These are phyloP conservation scores for Ascochyta lentis DNA, from an alignment of 2,329 filamentous ascomycete genomes.

Conservation along the genomic window DNA sequence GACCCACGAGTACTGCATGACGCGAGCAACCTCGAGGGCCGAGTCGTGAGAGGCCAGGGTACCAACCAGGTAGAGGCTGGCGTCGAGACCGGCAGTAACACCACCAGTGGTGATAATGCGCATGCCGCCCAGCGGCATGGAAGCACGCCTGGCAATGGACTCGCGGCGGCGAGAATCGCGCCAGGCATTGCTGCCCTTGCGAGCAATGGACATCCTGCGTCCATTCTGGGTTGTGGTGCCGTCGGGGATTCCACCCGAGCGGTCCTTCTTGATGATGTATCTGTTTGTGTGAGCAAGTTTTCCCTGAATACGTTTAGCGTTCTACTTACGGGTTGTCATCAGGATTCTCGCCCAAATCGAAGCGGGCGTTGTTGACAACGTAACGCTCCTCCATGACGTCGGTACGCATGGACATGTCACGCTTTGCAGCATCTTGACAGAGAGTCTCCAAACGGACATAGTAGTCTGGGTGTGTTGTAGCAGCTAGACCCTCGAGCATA, in stretches of 20 bases:
- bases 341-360: conserved; percentile 77
- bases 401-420: conserved; percentile 76
- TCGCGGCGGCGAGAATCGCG: conserved; percentile 80
- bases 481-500: conserved; percentile 77
- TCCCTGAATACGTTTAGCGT: not conserved
- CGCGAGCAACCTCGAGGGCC: conserved; percentile 75
- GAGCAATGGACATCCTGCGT: conserved; percentile 55
- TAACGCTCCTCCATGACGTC: conserved; percentile 86
- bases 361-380: conserved; percentile 89
- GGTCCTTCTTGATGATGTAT: conserved; percentile 76
- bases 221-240: conserved; percentile 51
- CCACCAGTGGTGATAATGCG: conserved; percentile 82
- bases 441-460: conserved; percentile 82
- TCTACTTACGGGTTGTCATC: conserved; percentile 67
- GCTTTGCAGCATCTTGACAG: conserved; percentile 74
- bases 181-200: conserved; percentile 85
- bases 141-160: conserved; percentile 78
- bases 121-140: conserved; percentile 72
- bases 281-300: conserved; percentile 59
- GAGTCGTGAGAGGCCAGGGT: conserved; percentile 79
- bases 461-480: conserved; percentile 82
- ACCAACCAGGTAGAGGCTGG: conserved; percentile 82
- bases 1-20: conserved; percentile 83
- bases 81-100: conserved; percentile 80
- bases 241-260: conserved; percentile 60